These are phyloP conservation scores for Suillus subalutaceus DNA, from an alignment of 768 basidiomycete genomes.

Conservation along the genomic window DNA sequence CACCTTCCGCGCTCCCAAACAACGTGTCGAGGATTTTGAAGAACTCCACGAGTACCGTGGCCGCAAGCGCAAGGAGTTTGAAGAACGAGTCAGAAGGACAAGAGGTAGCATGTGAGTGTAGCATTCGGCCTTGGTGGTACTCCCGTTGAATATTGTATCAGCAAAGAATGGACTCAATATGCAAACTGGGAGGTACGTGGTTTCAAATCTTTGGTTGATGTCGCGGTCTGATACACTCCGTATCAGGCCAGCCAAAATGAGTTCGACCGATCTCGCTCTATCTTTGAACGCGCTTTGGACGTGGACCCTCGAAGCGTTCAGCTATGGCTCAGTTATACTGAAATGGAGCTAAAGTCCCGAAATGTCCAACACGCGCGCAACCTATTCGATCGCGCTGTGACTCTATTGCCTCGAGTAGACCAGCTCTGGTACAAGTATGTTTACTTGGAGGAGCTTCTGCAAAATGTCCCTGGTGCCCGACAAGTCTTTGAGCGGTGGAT, in stretches of 20 bases:
- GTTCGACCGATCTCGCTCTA: slow-evolving; percentile 90
- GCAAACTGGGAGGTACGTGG: slow-evolving; percentile 78
- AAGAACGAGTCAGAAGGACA: slow-evolving; percentile 82
- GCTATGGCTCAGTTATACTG: slow-evolving; percentile 92
- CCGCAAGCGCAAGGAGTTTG: slow-evolving; percentile 91
- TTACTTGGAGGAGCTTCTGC: slow-evolving; percentile 94
- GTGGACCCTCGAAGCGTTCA: slow-evolving; percentile 90
- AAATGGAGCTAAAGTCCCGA: slow-evolving; percentile 97
- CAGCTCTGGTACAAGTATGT: slow-evolving; percentile 99
- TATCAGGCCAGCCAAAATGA: slow-evolving; percentile 90
- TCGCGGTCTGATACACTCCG: slow-evolving; percentile 16
- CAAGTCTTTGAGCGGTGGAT: slow-evolving; percentile 99
- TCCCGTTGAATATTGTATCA: slow-evolving; percentile 29
- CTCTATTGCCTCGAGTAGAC: slow-evolving; percentile 93
- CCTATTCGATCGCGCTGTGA: slow-evolving; percentile 96
- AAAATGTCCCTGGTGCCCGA: slow-evolving; percentile 94
- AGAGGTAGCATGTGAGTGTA: slow-evolving; percentile 76
- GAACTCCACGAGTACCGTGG: slow-evolving; percentile 89
- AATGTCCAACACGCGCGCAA: slow-evolving; percentile 98
- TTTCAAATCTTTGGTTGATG: background rate
- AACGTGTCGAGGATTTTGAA: slow-evolving; percentile 96
- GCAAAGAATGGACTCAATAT: slow-evolving; percentile 87
- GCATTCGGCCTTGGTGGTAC: background rate
- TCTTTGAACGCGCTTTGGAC: slow-evolving; percentile 96
- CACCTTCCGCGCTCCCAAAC: slow-evolving; percentile 88